Evolutionary conservation across 768 basidiomycete genomes (phyloP), one percentile per base, ranked within the genome.

Genomic region (Pholiota molesta): DNA sequence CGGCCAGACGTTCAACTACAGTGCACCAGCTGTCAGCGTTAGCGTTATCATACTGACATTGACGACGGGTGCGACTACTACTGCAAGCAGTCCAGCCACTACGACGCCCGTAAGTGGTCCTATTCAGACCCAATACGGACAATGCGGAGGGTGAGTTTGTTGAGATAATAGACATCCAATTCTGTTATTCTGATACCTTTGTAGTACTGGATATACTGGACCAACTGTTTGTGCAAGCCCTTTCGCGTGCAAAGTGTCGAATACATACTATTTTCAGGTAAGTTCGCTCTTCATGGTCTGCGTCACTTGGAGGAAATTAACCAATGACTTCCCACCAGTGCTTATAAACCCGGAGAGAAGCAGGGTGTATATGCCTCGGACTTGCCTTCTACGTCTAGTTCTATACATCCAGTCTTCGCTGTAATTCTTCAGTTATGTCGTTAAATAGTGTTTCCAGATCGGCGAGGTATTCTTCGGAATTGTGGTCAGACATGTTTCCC

Each of bases 401-500:
- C 19, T 26, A 26, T 28, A 49, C 7, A 13, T 8, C 23, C 37
- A 70, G 61, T 47, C 71, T 71, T 7, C 74, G 69, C 19, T 67
- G 65, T 40, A 83, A 67, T 19, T 66, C 62, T 44, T 60, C 40
- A 44, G 77, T 70, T 21, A 81, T 72, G 23, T 67, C 65, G 13
- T 73, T 71, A 62, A 80, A 87, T 13, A 76, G 62, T 8, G 63
- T 54, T 66, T 85, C 79, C 2, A 91, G 70, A 10, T 69, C 66
- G 8, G 65, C 60, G 16, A 92, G 66, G 66, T 91, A 86, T 16
- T 83, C 84, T 0, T 83, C 76, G 0, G 82, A 81, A 68, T 96
- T 96, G 51, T 84, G 81, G 63, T 96, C 93, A 59, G 78, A 82
- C 83, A 88, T 88, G 62, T 85, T 90, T 5, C 92, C 92, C 35